A percentile compares a stretch with the other conserved stretches of the same genome.
Evolutionary conservation across 2,329 filamentous ascomycete species (phyloP).

Genomic region (Xenoacremonium recifei): DNA sequence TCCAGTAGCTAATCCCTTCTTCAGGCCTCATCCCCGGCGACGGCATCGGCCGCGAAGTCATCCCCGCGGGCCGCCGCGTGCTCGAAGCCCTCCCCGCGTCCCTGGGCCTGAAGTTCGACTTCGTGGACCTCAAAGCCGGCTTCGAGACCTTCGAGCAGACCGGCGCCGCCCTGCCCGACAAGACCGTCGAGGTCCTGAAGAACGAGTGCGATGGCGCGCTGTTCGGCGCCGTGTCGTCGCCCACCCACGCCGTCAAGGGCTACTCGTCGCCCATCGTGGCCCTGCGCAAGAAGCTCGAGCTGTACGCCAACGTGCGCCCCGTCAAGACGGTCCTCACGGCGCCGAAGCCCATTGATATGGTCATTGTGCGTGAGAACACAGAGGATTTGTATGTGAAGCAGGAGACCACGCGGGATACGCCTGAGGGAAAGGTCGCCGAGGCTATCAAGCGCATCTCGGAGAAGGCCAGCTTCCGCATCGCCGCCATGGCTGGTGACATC

Average conservation of each 20-base stretch:
- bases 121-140: constrained; percentile 88
- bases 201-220: constrained; percentile 93
- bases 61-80: constrained; percentile 86
- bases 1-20: neutral
- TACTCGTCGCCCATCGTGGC: constrained; percentile 97
- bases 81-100: constrained; percentile 92
- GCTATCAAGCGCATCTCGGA: constrained; percentile 97
- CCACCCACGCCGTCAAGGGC: constrained; percentile 83
- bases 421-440: constrained; percentile 84
- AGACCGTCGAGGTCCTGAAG: constrained; percentile 85
- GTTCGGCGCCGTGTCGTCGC: constrained; percentile 94
- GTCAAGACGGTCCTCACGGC: constrained; percentile 78
- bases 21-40: constrained; percentile 96
- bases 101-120: constrained; percentile 90
- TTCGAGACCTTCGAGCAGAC: constrained; percentile 92
- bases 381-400: constrained; percentile 99
- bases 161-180: constrained; percentile 82
- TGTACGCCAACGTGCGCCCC: constrained; percentile 96
- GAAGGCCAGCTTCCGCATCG: constrained; percentile 80
- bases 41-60: constrained; percentile 97
- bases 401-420: constrained; percentile 76
- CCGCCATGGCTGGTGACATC: constrained; percentile 92
- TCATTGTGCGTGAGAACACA: constrained; percentile 98
- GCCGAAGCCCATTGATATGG: constrained; percentile 78
- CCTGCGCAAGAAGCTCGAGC: constrained; percentile 88